phyloP scores from a whole-genome alignment of 2,329 filamentous ascomycete species.

The Rhexocercosporidium sp. region DNA sequence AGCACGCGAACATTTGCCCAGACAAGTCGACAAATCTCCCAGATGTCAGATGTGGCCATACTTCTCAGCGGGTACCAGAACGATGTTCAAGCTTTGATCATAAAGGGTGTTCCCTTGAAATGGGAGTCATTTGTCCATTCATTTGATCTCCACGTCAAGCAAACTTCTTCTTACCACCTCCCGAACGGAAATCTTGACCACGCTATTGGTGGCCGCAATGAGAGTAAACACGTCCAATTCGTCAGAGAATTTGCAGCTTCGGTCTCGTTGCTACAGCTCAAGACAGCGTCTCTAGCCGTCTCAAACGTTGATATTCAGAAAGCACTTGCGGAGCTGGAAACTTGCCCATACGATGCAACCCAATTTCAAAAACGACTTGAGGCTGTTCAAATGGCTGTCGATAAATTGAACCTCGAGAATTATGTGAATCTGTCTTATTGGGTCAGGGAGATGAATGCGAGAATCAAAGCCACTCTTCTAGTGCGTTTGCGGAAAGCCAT shows the following conservation, averaged over 20 bases:
- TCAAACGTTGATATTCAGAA: constrained; percentile 85
- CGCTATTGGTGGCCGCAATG: constrained; percentile 62
- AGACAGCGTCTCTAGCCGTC: constrained; percentile 77
- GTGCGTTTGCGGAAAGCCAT: constrained; percentile 86
- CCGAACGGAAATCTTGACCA: constrained; percentile 65
- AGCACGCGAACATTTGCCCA: constrained; percentile 94
- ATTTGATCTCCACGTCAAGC: constrained; percentile 86
- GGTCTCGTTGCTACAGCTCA: constrained; percentile 85
- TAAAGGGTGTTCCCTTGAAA: constrained; percentile 85
- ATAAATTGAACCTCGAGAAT: constrained; percentile 95
- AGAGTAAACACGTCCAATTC: constrained; percentile 96
- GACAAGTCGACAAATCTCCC: constrained; percentile 80
- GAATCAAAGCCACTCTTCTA: constrained; percentile 81
- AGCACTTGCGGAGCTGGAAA: constrained; percentile 80
- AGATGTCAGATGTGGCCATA: constrained; percentile 86
- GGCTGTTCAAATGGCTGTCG: constrained; percentile 87
- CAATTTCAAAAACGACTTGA: constrained; percentile 83
- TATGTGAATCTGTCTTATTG: constrained; percentile 92
- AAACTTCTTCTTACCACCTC: constrained; percentile 53
- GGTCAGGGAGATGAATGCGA: constrained; percentile 85
- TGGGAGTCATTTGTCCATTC: constrained; percentile 99
- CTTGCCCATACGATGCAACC: constrained; percentile 80
- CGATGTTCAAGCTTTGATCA: constrained; percentile 82
- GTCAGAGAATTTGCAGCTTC: constrained; percentile 90
- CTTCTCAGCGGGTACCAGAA: constrained; percentile 91